Conservation (phyloP, 2,329 filamentous ascomycete genomes). For the Claviceps sp. region DNA sequence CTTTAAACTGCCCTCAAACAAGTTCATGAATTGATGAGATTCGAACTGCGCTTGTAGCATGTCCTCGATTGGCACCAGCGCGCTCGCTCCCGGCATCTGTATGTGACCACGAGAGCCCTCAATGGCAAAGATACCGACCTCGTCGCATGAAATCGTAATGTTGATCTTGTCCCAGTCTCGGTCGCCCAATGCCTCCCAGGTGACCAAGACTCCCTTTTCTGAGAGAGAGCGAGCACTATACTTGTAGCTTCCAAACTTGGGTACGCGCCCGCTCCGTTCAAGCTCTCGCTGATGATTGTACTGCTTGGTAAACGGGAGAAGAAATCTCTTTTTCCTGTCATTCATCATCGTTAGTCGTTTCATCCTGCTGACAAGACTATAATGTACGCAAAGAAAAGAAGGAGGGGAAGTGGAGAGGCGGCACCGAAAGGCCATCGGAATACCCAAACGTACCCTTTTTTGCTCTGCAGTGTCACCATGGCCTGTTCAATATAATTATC, state of each 20-base stretch:
- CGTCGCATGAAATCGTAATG: slow-evolving; percentile 84
- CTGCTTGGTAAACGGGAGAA: slow-evolving; percentile 94
- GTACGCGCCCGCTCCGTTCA: slow-evolving; percentile 79
- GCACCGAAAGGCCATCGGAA: too few relatives aligned
- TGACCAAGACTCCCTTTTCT: slow-evolving; percentile 86
- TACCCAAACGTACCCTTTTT: slow-evolving; percentile 63
- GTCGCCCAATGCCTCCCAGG: slow-evolving; percentile 76
- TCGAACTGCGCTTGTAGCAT: slow-evolving; percentile 94
- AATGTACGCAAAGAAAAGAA: background rate
- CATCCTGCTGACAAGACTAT: background rate
- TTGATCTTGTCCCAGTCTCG: slow-evolving; percentile 84
- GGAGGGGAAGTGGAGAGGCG: background rate
- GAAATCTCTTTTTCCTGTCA: slow-evolving; percentile 70
- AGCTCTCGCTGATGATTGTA: slow-evolving; percentile 98
- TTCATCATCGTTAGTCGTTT: background rate
- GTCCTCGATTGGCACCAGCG: slow-evolving; percentile 80
- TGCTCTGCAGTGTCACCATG: slow-evolving; percentile 92
- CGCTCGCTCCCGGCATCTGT: slow-evolving; percentile 88
- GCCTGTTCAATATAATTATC: slow-evolving; percentile 99
- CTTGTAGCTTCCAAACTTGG: slow-evolving; percentile 96
- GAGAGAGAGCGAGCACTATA: slow-evolving; percentile 81
- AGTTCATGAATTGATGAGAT: slow-evolving; percentile 86
- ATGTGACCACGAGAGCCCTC: slow-evolving; percentile 86
- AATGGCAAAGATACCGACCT: slow-evolving; percentile 85
- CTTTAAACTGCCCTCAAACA: slow-evolving; percentile 75